A percentile compares a stretch with the other conserved stretches of the same genome.
These are phyloP conservation scores for Vaucheria bursata DNA, from an alignment of 352 stramenopile genomes.

Conservation along the genomic window DNA sequence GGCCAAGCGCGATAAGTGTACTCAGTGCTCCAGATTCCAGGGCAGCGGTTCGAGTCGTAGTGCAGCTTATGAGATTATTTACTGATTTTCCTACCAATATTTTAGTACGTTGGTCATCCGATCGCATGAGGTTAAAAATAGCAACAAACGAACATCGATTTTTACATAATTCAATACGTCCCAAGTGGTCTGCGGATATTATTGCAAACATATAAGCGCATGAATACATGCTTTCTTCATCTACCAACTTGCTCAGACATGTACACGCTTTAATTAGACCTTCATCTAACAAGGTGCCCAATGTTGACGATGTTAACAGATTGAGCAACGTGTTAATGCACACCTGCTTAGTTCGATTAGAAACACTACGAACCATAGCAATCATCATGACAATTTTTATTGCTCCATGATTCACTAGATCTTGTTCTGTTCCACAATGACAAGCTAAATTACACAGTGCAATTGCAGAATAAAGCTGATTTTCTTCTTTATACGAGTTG, in stretches of 20 bases:
- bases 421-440: slow-evolving; percentile 45
- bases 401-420: slow-evolving; percentile 50
- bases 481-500: slow-evolving; percentile 53
- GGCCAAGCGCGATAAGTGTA: neutral
- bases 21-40: neutral
- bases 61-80: neutral
- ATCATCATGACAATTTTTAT: slow-evolving; percentile 54
- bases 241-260: slow-evolving; percentile 32
- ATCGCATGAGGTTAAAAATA: slow-evolving; percentile 34
- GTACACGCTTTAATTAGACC: slow-evolving; percentile 22
- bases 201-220: slow-evolving; percentile 22
- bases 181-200: slow-evolving; percentile 16
- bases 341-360: slow-evolving; percentile 48
- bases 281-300: slow-evolving; percentile 34
- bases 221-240: slow-evolving; percentile 34
- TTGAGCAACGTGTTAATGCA: slow-evolving; percentile 52
- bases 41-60: neutral
- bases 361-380: slow-evolving; percentile 51
- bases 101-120: slow-evolving; percentile 21
- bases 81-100: slow-evolving; percentile 9
- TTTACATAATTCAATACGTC: slow-evolving; percentile 20
- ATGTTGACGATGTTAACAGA: slow-evolving; percentile 36
- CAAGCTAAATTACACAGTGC: slow-evolving; percentile 54
- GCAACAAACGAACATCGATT: slow-evolving; percentile 20
- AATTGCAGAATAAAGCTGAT: slow-evolving; percentile 51